These are phyloP conservation scores for Globisporangium nagaii DNA, from an alignment of 352 stramenopile species.

Conservation along the genomic window DNA sequence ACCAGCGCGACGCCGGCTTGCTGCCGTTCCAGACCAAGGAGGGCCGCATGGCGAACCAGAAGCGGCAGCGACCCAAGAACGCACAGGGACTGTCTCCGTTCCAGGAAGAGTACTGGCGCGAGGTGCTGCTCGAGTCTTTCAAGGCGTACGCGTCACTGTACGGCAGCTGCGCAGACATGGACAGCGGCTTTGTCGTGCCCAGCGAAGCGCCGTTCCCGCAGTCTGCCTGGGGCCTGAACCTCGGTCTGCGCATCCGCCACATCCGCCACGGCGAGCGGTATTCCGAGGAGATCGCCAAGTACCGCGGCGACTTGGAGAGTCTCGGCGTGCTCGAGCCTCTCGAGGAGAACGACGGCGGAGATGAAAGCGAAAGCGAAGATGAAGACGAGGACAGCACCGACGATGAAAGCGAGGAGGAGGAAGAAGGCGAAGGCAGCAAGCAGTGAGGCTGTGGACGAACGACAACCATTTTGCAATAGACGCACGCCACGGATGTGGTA, in stretches of 20 bases:
- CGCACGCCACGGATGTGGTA: too few relatives aligned
- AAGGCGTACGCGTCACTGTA: slow-evolving; percentile 41
- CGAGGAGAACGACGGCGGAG: background rate
- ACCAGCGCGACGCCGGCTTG: slow-evolving; percentile 26
- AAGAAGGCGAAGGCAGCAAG: background rate
- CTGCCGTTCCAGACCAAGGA: slow-evolving; percentile 40
- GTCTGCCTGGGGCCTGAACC: slow-evolving; percentile 61
- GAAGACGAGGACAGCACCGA: background rate
- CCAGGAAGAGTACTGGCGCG: slow-evolving; percentile 67
- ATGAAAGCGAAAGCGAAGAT: background rate
- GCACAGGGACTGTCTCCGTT: slow-evolving; percentile 27
- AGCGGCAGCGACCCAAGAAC: slow-evolving; percentile 11
- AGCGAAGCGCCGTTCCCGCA: slow-evolving; percentile 45
- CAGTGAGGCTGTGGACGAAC: background rate
- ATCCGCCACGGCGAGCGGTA: slow-evolving; percentile 65
- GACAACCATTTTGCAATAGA: slow-evolving; percentile 4
- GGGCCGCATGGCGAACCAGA: slow-evolving; percentile 10
- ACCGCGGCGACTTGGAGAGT: slow-evolving; percentile 29
- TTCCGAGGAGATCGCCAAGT: slow-evolving; percentile 51
- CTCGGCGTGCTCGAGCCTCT: slow-evolving; percentile 7
- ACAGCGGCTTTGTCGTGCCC: slow-evolving; percentile 54
- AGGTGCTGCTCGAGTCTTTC: slow-evolving; percentile 65
- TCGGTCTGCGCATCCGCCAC: slow-evolving; percentile 62
- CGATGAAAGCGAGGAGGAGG: background rate
- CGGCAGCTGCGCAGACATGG: slow-evolving; percentile 51